A percentile compares a stretch with the other conserved stretches of the same genome.
Evolutionary conservation across 306 rosid genomes (phyloP).

Genomic region (Vicia villosa): DNA sequence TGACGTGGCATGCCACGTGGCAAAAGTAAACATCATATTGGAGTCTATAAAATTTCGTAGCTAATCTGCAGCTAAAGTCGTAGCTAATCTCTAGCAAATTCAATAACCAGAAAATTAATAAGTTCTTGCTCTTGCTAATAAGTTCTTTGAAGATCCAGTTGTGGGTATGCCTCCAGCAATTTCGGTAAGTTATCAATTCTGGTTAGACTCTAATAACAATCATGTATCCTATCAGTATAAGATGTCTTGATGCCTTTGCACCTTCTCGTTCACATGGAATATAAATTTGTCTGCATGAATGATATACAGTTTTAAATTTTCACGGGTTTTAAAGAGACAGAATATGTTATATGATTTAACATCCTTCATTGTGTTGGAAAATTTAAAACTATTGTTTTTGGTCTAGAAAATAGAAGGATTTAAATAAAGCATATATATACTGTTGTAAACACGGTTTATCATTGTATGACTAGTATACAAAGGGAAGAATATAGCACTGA

Average conservation of each 20-base stretch:
- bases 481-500: neutral
- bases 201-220: slow-evolving; percentile 15
- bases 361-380: slow-evolving; percentile 22
- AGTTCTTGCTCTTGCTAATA: slow-evolving; percentile 91
- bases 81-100: too few relatives aligned
- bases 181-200: slow-evolving; percentile 63
- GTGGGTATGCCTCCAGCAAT: slow-evolving; percentile 93
- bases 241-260: neutral
- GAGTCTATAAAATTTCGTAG: too few relatives aligned
- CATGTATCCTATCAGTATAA: neutral
- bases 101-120: too few relatives aligned
- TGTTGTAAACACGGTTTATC: too few relatives aligned
- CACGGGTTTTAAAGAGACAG: too few relatives aligned
- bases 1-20: too few relatives aligned
- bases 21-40: too few relatives aligned
- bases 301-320: neutral
- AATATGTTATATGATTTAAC: too few relatives aligned
- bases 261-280: neutral
- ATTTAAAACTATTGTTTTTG: slow-evolving; percentile 1
- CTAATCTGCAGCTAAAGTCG: too few relatives aligned
- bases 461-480: neutral
- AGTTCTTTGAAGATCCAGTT: slow-evolving; percentile 78
- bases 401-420: slow-evolving; percentile 12
- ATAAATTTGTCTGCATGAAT: neutral
- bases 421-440: slow-evolving; percentile 4